These are phyloP conservation scores for Corchorus capsularis DNA, from an alignment of 345 rosid species.

Conservation along the genomic window DNA sequence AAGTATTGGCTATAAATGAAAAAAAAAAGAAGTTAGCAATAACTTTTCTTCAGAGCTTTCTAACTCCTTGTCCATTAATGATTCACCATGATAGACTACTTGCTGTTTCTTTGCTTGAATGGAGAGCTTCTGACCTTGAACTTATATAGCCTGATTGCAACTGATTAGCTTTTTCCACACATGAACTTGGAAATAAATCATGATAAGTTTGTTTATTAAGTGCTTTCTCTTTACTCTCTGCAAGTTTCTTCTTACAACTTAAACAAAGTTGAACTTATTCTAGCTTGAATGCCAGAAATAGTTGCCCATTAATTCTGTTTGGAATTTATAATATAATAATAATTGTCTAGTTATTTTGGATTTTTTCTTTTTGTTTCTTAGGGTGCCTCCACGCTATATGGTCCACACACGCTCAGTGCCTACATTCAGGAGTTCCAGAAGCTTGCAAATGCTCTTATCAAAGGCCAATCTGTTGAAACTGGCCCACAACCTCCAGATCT, in stretches of 20 bases:
- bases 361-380: slow-evolving; percentile 32
- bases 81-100: neutral
- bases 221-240: neutral
- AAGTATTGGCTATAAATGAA: neutral
- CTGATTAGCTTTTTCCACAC: neutral
- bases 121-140: neutral
- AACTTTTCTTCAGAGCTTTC: neutral
- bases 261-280: neutral
- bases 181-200: neutral
- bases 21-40: neutral
- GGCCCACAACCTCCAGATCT: slow-evolving; percentile 91
- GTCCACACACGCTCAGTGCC: slow-evolving; percentile 88
- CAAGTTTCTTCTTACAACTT: neutral
- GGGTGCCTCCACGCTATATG: slow-evolving; percentile 95
- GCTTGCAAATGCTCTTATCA: slow-evolving; percentile 65
- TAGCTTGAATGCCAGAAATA: neutral
- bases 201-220: neutral
- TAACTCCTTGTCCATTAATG: neutral
- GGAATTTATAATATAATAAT: neutral
- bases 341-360: neutral
- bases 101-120: neutral
- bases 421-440: slow-evolving; percentile 92
- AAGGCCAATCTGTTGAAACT: slow-evolving; percentile 48
- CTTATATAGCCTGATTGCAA: neutral
- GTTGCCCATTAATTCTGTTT: neutral